Base-by-base conservation (phyloP, 768 basidiomycete genomes). In the Kwoniella sp. region DNA sequence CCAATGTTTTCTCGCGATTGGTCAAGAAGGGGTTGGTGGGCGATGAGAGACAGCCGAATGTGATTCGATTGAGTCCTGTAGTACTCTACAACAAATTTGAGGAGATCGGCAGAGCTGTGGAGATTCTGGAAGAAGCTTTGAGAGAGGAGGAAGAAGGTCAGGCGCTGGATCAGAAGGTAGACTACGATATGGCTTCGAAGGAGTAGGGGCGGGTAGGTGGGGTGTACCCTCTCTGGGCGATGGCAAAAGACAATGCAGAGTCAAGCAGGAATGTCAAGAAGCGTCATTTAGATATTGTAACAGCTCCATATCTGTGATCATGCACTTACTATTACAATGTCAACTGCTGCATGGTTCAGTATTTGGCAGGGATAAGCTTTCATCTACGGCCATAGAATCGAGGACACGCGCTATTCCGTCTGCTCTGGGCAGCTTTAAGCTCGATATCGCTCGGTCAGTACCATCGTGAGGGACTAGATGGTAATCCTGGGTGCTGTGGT, bases 1-100 rank as follows among this genome's bases (percentile, higher is more conserved):
- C 84, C 62, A 83, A 81, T 60, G 84, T 96, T 22, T 86, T 87
- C 64, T 79, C 84, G 55, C 82, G 80, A 44, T 79, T 98, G 72
- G 81, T 83, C 22, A 83, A 83, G 64, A 79, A 83, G 55, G 96
- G 96, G 6, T 88, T 99, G 15, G 84, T 96, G 55, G 94, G 91
- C 10, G 96, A 99, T 80, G 91, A 95, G 80, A 83, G 96, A 73
- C 82, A 87, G 72, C 95, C 96, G 26, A 89, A 92, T 74, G 91
- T 98, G 55, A 93, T 99, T 70, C 85, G 96, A 10, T 81, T 98
- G 49, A 86, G 92, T 65, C 93, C 94, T 51, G 84, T 84, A 17
- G 89, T 94, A 33, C 81, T 98, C 76, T 99, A 97, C 80, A 96
- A 89, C 77, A 88, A 88, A 13, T 83, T 87, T 69, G 80, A 82